Evolutionary conservation across 768 basidiomycete species (phyloP).

Genomic region (Serendipita sp.): DNA sequence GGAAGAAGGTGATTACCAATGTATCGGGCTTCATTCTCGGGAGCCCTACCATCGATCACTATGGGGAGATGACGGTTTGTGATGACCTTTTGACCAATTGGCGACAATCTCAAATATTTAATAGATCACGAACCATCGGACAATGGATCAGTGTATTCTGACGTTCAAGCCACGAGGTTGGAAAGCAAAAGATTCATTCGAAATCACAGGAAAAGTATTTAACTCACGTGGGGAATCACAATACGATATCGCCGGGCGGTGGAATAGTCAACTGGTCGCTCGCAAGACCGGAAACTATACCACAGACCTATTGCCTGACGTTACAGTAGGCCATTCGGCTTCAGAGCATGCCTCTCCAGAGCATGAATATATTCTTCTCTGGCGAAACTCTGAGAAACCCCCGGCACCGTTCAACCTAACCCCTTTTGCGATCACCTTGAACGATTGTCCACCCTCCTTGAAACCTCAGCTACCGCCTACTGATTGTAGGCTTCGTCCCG

Average conservation of each 20-base stretch:
- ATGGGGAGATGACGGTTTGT: conserved; percentile 85
- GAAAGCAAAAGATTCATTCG: conserved; percentile 81
- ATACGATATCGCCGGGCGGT: conserved; percentile 86
- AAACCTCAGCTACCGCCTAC: conserved; percentile 67
- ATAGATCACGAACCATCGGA: conserved; percentile 77
- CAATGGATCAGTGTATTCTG: conserved; percentile 68
- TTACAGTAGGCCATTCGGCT: conserved; percentile 31
- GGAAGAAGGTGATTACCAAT: conserved; percentile 88
- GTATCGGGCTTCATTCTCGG: conserved; percentile 90
- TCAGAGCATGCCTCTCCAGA: conserved; percentile 20
- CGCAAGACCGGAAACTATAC: conserved; percentile 39
- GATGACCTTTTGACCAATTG: neutral
- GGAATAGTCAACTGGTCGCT: conserved; percentile 90
- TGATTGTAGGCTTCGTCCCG: conserved; percentile 82
- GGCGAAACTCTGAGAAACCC: conserved; percentile 80
- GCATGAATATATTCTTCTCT: conserved; percentile 69
- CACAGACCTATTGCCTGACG: conserved; percentile 57
- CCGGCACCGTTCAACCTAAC: conserved; percentile 87
- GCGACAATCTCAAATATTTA: neutral
- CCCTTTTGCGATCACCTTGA: conserved; percentile 83
- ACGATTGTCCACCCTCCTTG: conserved; percentile 67
- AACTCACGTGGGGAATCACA: conserved; percentile 46
- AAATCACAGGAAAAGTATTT: conserved; percentile 75
- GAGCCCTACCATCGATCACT: conserved; percentile 74
- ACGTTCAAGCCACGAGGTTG: conserved; percentile 96